Evolutionary conservation across 805 yeast genomes (phyloP).

Genomic region (Priceomyces castillae): DNA sequence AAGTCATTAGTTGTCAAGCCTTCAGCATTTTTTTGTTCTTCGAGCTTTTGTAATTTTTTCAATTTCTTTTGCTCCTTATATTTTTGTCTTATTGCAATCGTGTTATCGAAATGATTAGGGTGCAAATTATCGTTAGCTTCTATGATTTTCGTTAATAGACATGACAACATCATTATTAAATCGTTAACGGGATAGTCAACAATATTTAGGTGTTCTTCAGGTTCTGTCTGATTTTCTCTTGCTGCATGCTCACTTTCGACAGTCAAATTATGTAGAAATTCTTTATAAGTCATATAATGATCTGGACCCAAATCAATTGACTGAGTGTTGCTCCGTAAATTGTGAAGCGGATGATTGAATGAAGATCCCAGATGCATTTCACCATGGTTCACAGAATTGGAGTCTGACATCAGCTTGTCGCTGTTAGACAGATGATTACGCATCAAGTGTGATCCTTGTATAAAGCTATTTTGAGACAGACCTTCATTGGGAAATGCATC

Average conservation of each 20-base stretch:
- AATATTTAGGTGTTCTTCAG: slow-evolving; percentile 63
- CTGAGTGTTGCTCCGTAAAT: slow-evolving; percentile 4
- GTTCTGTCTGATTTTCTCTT: slow-evolving; percentile 10
- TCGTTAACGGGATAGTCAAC: slow-evolving; percentile 81
- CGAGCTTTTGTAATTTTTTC: slow-evolving; percentile 22
- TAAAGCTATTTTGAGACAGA: neutral
- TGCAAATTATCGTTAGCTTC: slow-evolving; percentile 86
- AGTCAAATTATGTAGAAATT: slow-evolving; percentile 33
- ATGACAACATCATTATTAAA: slow-evolving; percentile 78
- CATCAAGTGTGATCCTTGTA: slow-evolving; percentile 6
- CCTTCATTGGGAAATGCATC: slow-evolving; percentile 8
- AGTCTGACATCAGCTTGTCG: slow-evolving; percentile 3
- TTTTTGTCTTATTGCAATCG: slow-evolving; percentile 40
- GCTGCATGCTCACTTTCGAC: slow-evolving; percentile 12
- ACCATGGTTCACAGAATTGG: neutral
- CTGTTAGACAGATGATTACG: neutral
- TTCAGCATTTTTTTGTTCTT: slow-evolving; percentile 7
- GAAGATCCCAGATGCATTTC: neutral
- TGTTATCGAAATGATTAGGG: slow-evolving; percentile 58
- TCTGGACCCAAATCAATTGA: slow-evolving; percentile 27
- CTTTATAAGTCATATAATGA: slow-evolving; percentile 43
- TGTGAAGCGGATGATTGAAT: slow-evolving; percentile 3
- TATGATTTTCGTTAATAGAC: slow-evolving; percentile 79
- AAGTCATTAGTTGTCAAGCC: slow-evolving; percentile 7
- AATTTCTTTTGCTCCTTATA: slow-evolving; percentile 32